Evolutionary conservation across 2,329 filamentous ascomycete genomes (phyloP), one percentile per base, ranked within the genome.

Genomic region (Penicillium sp.): DNA sequence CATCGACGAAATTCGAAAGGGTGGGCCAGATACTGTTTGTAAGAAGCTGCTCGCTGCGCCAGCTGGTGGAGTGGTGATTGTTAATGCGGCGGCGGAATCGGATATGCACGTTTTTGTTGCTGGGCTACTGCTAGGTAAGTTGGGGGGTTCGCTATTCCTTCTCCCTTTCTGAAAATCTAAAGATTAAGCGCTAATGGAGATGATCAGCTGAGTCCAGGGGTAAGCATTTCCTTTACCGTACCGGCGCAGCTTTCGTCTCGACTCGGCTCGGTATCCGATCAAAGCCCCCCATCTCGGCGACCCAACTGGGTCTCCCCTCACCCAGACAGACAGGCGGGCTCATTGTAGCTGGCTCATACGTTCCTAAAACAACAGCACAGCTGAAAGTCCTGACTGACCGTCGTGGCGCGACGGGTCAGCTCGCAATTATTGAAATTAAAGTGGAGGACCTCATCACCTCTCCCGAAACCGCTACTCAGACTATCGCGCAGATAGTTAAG

Each of bases 361-460:
- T 85, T 0, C 81, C 82, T 2, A 85, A 85, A 58, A 86, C 83
- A 0, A 85, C 83, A 0, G 77, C 79, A 0, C 83, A 85, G 51
- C 66, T 85, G 1, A 75, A 79, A 23, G 66, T 69, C 2, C 61
- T 85, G 8, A 67, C 71, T 0, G 64, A 72, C 2, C 67, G 67
- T 14, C 74, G 77, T 0, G 75, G 74, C 0, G 55, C 67, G 0
- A 67, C 48, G 1, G 65, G 57, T 10, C 42, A 74, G n/a, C 66
- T 84, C 0, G 75, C 71, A 0, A 77, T 74, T 0, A 73, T 84
- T 24, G 74, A 77, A 10, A 68, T 85, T 2, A 70, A 81, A 13
- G 82, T 84, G 0, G 72, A 73, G 3, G 73, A 76, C 10, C 67
- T 85, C 0, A 74, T 84, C 1, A 56, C 73, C 11, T 77, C 76